A percentile compares a stretch with the other conserved stretches of the same genome.
Evolutionary conservation across 2,329 filamentous ascomycete genomes (phyloP).

Genomic region (Cadophora gregata): DNA sequence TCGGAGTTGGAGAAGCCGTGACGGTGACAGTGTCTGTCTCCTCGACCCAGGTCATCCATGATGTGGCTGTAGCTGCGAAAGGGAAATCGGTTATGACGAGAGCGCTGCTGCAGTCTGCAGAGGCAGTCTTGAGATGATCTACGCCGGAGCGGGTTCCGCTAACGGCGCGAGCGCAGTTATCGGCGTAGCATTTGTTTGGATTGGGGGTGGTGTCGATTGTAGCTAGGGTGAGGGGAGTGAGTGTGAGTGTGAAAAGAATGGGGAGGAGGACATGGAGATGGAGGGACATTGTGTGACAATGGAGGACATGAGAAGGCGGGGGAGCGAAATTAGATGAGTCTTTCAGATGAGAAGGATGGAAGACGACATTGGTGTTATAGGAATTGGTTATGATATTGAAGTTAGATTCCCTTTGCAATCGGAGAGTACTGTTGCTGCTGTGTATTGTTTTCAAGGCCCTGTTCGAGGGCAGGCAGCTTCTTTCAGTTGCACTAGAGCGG

Average conservation of each 20-base stretch:
- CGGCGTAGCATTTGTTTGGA: constrained; percentile 24
- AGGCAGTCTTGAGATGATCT: constrained; percentile 25
- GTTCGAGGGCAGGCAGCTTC: neutral
- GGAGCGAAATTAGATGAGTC: neutral
- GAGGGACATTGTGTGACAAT: neutral
- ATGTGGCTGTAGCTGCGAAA: neutral
- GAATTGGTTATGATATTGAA: neutral
- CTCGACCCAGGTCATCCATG: constrained; percentile 16
- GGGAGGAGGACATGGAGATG: neutral
- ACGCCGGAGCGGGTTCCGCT: constrained; percentile 29
- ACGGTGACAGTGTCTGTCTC: constrained; percentile 22
- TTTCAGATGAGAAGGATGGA: neutral
- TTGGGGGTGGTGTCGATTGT: neutral
- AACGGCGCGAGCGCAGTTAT: constrained; percentile 37
- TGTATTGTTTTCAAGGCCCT: neutral
- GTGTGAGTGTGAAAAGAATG: neutral
- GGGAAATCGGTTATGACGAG: constrained; percentile 25
- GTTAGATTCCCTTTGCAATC: neutral
- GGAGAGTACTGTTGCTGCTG: neutral
- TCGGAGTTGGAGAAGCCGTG: neutral
- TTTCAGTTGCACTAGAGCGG: constrained; percentile 1
- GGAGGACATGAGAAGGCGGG: neutral
- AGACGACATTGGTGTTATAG: neutral
- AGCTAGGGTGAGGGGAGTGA: neutral
- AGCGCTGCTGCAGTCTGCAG: constrained; percentile 32